phyloP scores from a whole-genome alignment of 176 grass and related monocot genomes.

The Oryza meridionalis region DNA sequence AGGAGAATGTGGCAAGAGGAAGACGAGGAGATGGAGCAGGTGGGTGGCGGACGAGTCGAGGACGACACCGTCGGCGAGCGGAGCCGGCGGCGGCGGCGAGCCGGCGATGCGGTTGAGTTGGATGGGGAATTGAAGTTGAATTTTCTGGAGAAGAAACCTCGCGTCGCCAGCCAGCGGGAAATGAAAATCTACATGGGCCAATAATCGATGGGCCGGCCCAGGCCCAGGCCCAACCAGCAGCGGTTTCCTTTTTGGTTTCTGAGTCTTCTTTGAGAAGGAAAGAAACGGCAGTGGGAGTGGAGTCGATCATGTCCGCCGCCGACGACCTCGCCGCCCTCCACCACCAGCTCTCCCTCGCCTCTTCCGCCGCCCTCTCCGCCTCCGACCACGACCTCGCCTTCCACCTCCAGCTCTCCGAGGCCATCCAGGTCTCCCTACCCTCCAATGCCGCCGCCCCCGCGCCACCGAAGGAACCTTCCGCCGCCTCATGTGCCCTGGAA shows the following conservation, averaged over 20 bases:
- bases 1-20: background rate
- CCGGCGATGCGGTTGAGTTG: no score
- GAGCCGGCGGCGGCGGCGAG: no score
- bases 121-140: no score
- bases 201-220: no score
- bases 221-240: no score
- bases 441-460: background rate
- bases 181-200: background rate
- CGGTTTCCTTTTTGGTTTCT: no score
- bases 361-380: conserved; percentile 10
- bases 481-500: conserved; percentile 9
- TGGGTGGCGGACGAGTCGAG: background rate
- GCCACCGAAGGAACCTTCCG: conserved; percentile 6
- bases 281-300: no score
- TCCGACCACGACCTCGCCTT: conserved; percentile 43
- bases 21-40: background rate
- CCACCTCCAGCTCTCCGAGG: conserved; percentile 57
- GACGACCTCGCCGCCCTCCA: conserved; percentile 35
- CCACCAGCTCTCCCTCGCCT: conserved; percentile 39
- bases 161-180: conserved; percentile 11
- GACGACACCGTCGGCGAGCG: no score
- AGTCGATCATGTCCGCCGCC: conserved; percentile 38
- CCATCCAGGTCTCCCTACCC: conserved; percentile 47
- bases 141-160: no score
- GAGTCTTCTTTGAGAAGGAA: no score